Percentiles rank a stretch among this genome's conserved stretches.
Conservation (phyloP, 2,329 filamentous ascomycete genomes). For the Purpureocillium lavendulum region DNA sequence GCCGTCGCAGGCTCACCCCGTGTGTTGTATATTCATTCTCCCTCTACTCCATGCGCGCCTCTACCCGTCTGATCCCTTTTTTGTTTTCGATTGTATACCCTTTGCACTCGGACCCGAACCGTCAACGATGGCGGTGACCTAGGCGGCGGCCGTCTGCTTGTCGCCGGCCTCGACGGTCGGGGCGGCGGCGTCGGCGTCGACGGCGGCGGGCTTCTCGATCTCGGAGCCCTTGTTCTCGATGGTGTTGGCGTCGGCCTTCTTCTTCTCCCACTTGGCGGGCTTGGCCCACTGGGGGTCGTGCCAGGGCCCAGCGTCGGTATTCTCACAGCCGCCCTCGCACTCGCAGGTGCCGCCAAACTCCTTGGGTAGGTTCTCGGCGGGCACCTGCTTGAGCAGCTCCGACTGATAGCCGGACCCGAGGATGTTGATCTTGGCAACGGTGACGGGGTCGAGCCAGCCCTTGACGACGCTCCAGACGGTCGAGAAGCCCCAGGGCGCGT, state of each 20-base stretch:
- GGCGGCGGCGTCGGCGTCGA: conserved; percentile 20
- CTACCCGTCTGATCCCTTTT: not conserved
- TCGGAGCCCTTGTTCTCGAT: conserved; percentile 32
- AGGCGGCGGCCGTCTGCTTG: conserved; percentile 16
- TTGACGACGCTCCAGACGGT: conserved; percentile 80
- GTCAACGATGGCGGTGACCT: not conserved
- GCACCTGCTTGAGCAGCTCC: conserved; percentile 77
- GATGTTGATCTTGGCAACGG: conserved; percentile 91
- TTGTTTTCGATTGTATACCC: not conserved
- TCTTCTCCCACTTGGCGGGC: conserved; percentile 56
- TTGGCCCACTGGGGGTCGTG: conserved; percentile 59
- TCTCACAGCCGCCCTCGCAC: conserved; percentile 72
- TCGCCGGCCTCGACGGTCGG: conserved; percentile 23
- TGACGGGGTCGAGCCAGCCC: conserved; percentile 93
- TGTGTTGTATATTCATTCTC: too few species aligned
- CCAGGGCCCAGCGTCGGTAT: conserved; percentile 92
- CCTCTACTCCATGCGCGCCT: too few species aligned
- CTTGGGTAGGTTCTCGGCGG: conserved; percentile 81
- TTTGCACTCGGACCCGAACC: not conserved
- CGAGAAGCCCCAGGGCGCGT: conserved; percentile 92
- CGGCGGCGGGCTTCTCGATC: conserved; percentile 23
- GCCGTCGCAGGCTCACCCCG: too few species aligned
- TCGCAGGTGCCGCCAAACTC: conserved; percentile 77
- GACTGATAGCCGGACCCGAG: conserved; percentile 74
- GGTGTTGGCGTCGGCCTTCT: conserved; percentile 21